Percentiles rank a stretch among this genome's conserved stretches.
These are phyloP conservation scores for Pisolithus thermaeus DNA, from an alignment of 1,284 basidiomycete species.

Conservation along the genomic window DNA sequence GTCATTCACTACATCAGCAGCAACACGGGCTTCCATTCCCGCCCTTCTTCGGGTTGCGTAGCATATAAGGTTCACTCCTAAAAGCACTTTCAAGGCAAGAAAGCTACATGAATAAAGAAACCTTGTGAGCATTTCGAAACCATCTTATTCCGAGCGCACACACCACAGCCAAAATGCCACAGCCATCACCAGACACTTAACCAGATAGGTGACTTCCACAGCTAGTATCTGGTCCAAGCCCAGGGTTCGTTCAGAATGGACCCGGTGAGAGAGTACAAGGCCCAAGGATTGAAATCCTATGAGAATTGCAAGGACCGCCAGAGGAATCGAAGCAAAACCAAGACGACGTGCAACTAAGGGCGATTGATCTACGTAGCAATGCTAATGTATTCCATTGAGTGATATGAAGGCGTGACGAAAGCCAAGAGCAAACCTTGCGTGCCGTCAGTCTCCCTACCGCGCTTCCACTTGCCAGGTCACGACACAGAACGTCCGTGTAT, in stretches of 20 bases:
- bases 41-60: constrained; percentile 73
- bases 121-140: background rate
- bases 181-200: constrained; percentile 63
- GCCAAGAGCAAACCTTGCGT: constrained; percentile 50
- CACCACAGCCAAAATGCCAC: constrained; percentile 80
- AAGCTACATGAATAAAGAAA: constrained; percentile 41
- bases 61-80: constrained; percentile 81
- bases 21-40: constrained; percentile 72
- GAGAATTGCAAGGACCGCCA: constrained; percentile 88
- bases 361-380: constrained; percentile 93
- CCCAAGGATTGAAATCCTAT: constrained; percentile 80
- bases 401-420: background rate
- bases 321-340: constrained; percentile 89
- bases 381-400: constrained; percentile 36
- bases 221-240: constrained; percentile 29
- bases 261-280: constrained; percentile 49
- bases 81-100: constrained; percentile 81
- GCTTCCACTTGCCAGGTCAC: constrained; percentile 85
- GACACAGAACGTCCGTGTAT: constrained; percentile 94
- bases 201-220: constrained; percentile 46
- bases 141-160: constrained; percentile 13
- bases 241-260: constrained; percentile 26
- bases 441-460: constrained; percentile 60
- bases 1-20: constrained; percentile 72
- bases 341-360: constrained; percentile 90